Conservation (phyloP, 73 alveolate species). For the Diophrys appendiculata region DNA sequence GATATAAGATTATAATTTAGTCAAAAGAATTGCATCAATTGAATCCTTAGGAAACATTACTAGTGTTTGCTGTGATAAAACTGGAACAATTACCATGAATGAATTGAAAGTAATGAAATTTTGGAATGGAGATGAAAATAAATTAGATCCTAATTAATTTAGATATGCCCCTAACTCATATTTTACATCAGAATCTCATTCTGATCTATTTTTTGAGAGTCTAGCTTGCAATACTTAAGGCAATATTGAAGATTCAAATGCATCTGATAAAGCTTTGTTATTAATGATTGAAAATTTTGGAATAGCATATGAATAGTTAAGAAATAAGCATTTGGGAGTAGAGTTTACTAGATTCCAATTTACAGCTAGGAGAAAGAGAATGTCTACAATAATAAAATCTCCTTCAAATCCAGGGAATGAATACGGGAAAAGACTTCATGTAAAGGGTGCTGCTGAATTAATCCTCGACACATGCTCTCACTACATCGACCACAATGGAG, state of each 20-base stretch:
- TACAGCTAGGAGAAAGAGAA: constrained; percentile 88
- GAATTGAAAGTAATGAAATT: constrained; percentile 20
- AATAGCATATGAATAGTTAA: constrained; percentile 13
- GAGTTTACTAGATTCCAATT: constrained; percentile 75
- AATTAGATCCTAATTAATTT: no score
- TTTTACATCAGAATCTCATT: no score
- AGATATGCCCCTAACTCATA: no score
- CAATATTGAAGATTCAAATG: constrained; percentile 20
- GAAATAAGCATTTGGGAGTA: constrained; percentile 39
- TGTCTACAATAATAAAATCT: constrained; percentile 75
- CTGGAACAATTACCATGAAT: constrained; percentile 35
- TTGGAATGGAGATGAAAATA: constrained; percentile 52
- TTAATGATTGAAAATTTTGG: constrained; percentile 31
- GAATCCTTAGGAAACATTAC: constrained; percentile 99
- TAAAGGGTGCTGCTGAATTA: constrained; percentile 83
- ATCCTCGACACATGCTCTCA: constrained; percentile 47
- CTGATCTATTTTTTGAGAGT: constrained; percentile 19
- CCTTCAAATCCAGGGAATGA: constrained; percentile 55
- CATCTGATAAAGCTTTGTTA: constrained; percentile 51
- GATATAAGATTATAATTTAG: constrained; percentile 92
- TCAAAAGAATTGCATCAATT: constrained; percentile 91
- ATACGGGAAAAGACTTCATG: constrained; percentile 61
- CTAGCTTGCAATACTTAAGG: constrained; percentile 57
- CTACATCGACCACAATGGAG: constrained; percentile 13
- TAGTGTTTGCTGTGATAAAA: constrained; percentile 89